These are phyloP conservation scores for Aspergillus quadrilineatus DNA, from an alignment of 2,329 filamentous ascomycete species.

Conservation along the genomic window DNA sequence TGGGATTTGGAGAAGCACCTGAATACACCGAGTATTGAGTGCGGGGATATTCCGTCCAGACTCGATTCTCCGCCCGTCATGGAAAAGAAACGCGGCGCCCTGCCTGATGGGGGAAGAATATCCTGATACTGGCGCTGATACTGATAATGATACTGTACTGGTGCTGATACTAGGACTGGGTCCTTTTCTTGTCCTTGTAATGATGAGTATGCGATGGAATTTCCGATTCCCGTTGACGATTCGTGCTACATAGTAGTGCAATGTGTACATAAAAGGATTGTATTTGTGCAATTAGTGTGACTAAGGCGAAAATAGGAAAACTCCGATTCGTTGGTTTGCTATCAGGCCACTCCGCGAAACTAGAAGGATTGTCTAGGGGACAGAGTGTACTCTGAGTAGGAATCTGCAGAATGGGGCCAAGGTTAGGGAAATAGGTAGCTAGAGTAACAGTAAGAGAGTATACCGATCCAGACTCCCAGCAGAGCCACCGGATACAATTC, in stretches of 20 bases:
- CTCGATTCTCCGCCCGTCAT: neutral
- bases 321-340: conserved; percentile 24
- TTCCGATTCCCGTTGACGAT: neutral
- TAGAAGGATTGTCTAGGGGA: neutral
- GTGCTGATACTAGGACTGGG: too few relatives aligned
- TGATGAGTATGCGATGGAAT: neutral
- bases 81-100: conserved; percentile 2
- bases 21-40: neutral
- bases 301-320: conserved; percentile 29
- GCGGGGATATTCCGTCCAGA: conserved; percentile 9
- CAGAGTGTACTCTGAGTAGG: neutral
- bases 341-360: conserved; percentile 20
- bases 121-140: neutral
- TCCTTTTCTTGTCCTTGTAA: neutral
- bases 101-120: neutral
- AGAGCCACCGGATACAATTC: conserved; percentile 9
- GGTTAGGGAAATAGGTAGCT: neutral
- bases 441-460: neutral
- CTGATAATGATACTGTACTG: too few relatives aligned
- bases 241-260: neutral
- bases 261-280: neutral
- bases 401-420: neutral
- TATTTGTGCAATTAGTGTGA: conserved; percentile 8
- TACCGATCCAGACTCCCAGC: neutral
- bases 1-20: neutral